Conservation (phyloP, 257 asterid genomes). For the Lycium ferocissimum region DNA sequence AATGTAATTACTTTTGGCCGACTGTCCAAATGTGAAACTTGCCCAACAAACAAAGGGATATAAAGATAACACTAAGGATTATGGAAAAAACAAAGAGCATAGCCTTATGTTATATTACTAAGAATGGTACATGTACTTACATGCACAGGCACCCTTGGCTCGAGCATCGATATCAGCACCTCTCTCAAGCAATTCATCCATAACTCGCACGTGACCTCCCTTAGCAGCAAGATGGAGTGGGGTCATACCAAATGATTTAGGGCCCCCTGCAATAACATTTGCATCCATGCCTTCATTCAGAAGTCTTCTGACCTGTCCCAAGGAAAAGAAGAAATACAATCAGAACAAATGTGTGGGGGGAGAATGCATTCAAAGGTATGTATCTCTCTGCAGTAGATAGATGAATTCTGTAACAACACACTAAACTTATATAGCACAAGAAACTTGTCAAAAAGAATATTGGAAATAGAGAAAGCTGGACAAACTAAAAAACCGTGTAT, state of each 20-base stretch:
- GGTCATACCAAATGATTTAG: slow-evolving; percentile 87
- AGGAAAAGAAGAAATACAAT: slow-evolving; percentile 15
- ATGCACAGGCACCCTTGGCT: slow-evolving; percentile 96
- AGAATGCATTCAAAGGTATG: not conserved
- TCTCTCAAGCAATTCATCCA: slow-evolving; percentile 84
- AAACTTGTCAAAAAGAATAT: slow-evolving; percentile 7
- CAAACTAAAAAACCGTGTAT: not conserved
- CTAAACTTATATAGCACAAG: not conserved
- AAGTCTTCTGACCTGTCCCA: slow-evolving; percentile 75
- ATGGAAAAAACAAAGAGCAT: not conserved
- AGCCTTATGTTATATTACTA: not conserved
- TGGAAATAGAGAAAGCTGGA: not conserved
- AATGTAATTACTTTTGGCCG: too few species aligned
- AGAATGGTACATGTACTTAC: slow-evolving; percentile 50
- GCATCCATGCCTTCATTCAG: slow-evolving; percentile 87
- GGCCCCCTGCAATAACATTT: slow-evolving; percentile 93
- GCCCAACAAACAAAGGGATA: not conserved
- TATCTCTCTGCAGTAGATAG: not conserved
- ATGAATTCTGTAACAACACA: not conserved
- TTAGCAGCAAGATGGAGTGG: slow-evolving; percentile 99
- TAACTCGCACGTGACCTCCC: slow-evolving; percentile 89
- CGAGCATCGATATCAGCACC: slow-evolving; percentile 98
- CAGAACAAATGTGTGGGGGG: not conserved
- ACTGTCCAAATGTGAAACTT: too few species aligned
- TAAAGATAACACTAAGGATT: not conserved